phyloP scores from a whole-genome alignment of 352 stramenopile genomes.

The Globisporangium spiculum region DNA sequence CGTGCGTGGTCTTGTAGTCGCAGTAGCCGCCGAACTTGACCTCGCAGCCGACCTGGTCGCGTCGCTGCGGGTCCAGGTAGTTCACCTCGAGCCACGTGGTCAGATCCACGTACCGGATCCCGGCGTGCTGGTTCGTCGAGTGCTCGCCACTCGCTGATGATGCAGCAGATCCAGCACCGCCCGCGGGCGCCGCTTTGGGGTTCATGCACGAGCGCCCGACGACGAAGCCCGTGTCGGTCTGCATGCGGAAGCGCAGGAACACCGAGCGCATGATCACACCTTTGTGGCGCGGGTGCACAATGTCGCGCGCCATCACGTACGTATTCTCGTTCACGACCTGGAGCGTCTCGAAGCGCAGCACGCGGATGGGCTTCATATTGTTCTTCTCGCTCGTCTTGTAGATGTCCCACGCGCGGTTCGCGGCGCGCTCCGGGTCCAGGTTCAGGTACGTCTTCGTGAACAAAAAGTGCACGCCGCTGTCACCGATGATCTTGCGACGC shows the following conservation, averaged over 20 bases:
- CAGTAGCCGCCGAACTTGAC: slow-evolving; percentile 35
- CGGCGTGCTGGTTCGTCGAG: background rate
- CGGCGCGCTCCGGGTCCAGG: slow-evolving; percentile 22
- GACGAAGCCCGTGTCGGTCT: slow-evolving; percentile 31
- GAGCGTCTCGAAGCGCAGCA: slow-evolving; percentile 40
- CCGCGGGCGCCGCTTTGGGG: slow-evolving; percentile 8
- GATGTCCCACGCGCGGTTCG: slow-evolving; percentile 29
- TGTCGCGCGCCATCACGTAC: slow-evolving; percentile 35
- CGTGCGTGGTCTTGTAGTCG: slow-evolving; percentile 37
- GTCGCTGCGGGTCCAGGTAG: slow-evolving; percentile 27
- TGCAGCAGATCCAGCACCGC: background rate
- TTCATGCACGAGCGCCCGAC: slow-evolving; percentile 37
- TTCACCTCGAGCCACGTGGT: slow-evolving; percentile 38
- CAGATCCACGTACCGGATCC: slow-evolving; percentile 29
- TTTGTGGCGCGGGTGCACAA: slow-evolving; percentile 36
- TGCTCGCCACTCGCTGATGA: slow-evolving; percentile 2
- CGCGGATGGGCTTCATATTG: slow-evolving; percentile 30
- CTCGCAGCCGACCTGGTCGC: slow-evolving; percentile 23
- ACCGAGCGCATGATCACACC: slow-evolving; percentile 36
- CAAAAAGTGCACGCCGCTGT: slow-evolving; percentile 32
- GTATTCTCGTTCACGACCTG: slow-evolving; percentile 41
- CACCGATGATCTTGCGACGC: slow-evolving; percentile 26
- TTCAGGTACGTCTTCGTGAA: slow-evolving; percentile 35
- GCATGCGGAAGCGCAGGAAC: slow-evolving; percentile 39
- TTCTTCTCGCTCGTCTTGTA: slow-evolving; percentile 32